Base-by-base conservation (phyloP, 2,329 filamentous ascomycete species). In the Paraphoma chrysanthemicola region DNA sequence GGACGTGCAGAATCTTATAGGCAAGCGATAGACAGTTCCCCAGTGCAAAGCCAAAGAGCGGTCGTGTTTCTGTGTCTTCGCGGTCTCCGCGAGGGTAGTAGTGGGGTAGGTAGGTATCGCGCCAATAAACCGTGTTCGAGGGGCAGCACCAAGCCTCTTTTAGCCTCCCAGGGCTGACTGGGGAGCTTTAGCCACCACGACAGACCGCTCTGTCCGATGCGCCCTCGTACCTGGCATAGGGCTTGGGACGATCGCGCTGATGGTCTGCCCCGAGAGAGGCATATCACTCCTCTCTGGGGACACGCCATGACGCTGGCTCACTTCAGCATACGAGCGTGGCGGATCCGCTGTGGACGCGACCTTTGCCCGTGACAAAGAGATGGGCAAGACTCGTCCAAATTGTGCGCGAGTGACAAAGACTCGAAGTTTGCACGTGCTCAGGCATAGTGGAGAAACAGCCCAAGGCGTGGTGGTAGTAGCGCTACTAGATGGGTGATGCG, bases 181-280 rank as follows among this genome's bases (percentile, higher is more conserved):
- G 38, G 48, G 23, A 23, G 10, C 29, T 10, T 47, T 51, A 54
- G 55, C 47, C 58, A 53, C 51, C 47, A 44, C 36, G 39, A 51
- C 60, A 64, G 62, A 68, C 66, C 66, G 59, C 64, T 64, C 53
- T 44, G 41, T 47, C 58, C 52, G 44, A 44, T 60, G 23, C 48
- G 39, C 38, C 38, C 29, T 43, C 29, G 48, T 50, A 44, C 42
- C 31, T 54, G 44, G 51, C 54, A 57, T 53, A 54, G 46, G 29
- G 51, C 60, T 53, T 16, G 39, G n/a, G 33, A 10, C 16, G 56
- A 57, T 55, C 38, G 11, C 33, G 33, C 33, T 36, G 9, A 10
- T 36, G 33, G 14, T 14, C 33, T 36, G 33, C 33, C 3, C 33
- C 5, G 23, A 5, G 5, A 23, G 23, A 23, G 23, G 23, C 23